Evolutionary conservation across 2,329 filamentous ascomycete genomes (phyloP), one percentile per base, ranked within the genome.

Genomic region (Trichoderma hamatum): DNA sequence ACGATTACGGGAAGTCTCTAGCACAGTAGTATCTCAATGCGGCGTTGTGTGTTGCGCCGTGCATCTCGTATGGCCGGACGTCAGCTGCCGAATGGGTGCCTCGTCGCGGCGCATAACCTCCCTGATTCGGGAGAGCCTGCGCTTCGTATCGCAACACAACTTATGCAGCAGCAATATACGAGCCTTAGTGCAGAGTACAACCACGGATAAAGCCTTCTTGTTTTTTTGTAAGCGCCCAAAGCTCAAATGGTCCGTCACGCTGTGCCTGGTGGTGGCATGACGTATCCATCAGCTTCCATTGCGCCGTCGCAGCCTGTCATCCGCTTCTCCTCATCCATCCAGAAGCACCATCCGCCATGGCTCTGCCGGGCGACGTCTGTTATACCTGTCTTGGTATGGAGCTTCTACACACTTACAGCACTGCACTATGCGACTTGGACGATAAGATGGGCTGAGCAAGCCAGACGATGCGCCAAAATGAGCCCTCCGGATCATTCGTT

Each of bases 61-160:
- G 56, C 66, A 62, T 56, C 66, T 68, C 58, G 66, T 68, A 68
- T 68, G 58, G 39, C 55, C 65, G 43, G 65, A 49, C 65, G 65
- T 68, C 65, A 68, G 65, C 65, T 68, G 65, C 65, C 55, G 65
- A 61, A 59, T 46, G 60, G 65, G 65, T 67, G 52, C 52, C 32
- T 63, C 63, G 32, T 58, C 34, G 19, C 52, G 16, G 49, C 46
- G 54, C 63, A 59, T 28, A 58, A 51, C 63, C 43, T 58, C 36
- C 63, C 63, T 66, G 52, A 66, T 49, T 58, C 19, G 63, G 62
- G 52, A 55, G 19, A 46, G 62, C 24, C 62, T 49, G 46, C 21
- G 13, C 46, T 49, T 49, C 36, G 39, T 52, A 54, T 32, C 14
- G 62, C 62, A 49, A 32, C 63, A 56, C 61, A 64, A 34, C 34